These are phyloP conservation scores for Quercus parvula DNA, from an alignment of 306 rosid genomes.

Conservation along the genomic window DNA sequence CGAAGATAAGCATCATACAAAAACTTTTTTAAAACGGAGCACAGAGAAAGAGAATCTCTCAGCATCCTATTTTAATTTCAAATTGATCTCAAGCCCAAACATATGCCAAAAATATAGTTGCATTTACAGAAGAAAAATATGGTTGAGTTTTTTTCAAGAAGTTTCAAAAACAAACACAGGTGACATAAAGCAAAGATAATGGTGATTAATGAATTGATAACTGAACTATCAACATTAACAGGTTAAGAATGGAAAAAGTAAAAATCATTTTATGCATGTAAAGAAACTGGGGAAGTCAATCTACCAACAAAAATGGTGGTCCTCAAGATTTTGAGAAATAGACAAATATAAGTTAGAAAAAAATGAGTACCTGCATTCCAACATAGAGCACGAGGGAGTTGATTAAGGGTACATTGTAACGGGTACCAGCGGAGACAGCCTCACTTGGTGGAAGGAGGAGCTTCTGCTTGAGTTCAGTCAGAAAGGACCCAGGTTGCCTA, in stretches of 20 bases:
- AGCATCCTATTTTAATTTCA: not conserved
- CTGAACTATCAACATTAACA: not conserved
- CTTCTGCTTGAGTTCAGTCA: slow-evolving; percentile 83
- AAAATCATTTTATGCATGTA: not conserved
- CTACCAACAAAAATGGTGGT: not conserved
- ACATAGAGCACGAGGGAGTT: slow-evolving; percentile 93
- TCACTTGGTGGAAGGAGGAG: slow-evolving; percentile 74
- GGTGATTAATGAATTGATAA: not conserved
- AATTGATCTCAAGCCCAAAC: not conserved
- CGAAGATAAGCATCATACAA: slow-evolving; percentile 11
- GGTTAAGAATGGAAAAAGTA: not conserved
- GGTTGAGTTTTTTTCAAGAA: not conserved
- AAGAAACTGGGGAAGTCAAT: not conserved
- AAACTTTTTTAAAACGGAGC: not conserved
- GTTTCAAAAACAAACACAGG: not conserved
- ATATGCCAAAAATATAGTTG: not conserved
- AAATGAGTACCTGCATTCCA: slow-evolving; percentile 86
- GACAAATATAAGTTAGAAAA: not conserved
- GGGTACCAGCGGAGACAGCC: slow-evolving; percentile 81
- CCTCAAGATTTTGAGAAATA: not conserved
- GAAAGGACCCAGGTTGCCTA: slow-evolving; percentile 63
- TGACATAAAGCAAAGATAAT: not conserved
- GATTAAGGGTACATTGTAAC: slow-evolving; percentile 85
- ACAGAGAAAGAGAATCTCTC: not conserved
- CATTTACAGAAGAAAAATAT: not conserved